These are phyloP conservation scores for Scenedesmus sp. DNA, from an alignment of 163 green algal species.

Conservation along the genomic window DNA sequence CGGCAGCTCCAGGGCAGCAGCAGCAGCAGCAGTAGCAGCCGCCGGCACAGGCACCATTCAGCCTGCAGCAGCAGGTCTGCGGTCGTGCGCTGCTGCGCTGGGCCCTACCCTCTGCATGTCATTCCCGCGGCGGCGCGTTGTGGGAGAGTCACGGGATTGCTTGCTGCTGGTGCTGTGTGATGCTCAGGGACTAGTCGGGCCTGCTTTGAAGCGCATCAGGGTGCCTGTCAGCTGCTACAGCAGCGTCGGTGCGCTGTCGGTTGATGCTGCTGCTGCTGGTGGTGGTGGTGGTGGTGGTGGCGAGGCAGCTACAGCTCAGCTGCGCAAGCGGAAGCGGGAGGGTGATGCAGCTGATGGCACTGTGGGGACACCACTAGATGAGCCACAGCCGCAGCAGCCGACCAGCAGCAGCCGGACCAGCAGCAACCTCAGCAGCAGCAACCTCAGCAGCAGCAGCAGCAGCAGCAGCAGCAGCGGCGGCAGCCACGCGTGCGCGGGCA, in stretches of 20 bases:
- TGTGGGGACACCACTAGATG: not conserved
- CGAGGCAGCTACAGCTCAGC: not conserved
- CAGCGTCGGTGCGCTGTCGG: not conserved
- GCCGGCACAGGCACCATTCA: no score
- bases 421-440: not conserved
- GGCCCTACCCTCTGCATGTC: not conserved
- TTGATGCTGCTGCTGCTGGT: not conserved
- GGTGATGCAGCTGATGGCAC: not conserved
- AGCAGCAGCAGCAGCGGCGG: constrained; percentile 32
- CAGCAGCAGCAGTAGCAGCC: constrained; percentile 19
- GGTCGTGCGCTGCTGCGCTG: not conserved
- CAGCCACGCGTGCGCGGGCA: not conserved
- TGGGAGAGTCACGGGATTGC: constrained; percentile 33
- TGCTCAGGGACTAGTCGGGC: constrained; percentile 17
- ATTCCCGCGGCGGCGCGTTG: constrained; percentile 34
- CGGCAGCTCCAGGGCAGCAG: not conserved
- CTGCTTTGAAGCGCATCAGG: constrained; percentile 8
- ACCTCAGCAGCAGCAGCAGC: constrained; percentile 7
- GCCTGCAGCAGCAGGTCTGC: constrained; percentile 8
- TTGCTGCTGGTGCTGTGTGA: constrained; percentile 40
- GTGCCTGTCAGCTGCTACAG: constrained; percentile 18
- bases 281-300: not conserved
- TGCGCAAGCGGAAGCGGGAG: not conserved
- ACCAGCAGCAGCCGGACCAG: not conserved
- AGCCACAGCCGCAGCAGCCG: not conserved